These are phyloP conservation scores for Annulohypoxylon stygium DNA, from an alignment of 495 filamentous ascomycete species.

Conservation along the genomic window DNA sequence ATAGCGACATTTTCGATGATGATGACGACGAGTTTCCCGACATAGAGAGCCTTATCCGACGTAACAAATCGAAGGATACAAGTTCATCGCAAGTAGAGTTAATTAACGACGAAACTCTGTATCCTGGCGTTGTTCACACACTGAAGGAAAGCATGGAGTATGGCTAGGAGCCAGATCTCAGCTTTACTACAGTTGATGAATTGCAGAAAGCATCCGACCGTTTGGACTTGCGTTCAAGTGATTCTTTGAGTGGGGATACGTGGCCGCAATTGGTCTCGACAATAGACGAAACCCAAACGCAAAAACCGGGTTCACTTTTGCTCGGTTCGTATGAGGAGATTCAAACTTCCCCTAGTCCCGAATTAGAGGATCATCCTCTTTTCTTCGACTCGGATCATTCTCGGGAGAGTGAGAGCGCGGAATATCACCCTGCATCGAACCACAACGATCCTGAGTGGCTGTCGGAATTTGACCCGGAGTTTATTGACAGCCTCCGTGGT, in stretches of 20 bases:
- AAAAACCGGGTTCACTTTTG: conserved; percentile 25
- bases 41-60: conserved; percentile 35
- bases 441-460: conserved; percentile 60
- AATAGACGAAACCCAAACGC: not conserved
- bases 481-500: conserved; percentile 63
- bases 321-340: not conserved
- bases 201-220: conserved; percentile 46
- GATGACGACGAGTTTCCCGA: conserved; percentile 43
- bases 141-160: conserved; percentile 50
- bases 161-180: conserved; percentile 50
- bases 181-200: conserved; percentile 52
- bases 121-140: conserved; percentile 40
- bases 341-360: conserved; percentile 8
- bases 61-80: conserved; percentile 34
- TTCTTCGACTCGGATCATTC: conserved; percentile 30
- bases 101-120: conserved; percentile 50
- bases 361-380: conserved; percentile 10
- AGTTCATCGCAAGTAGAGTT: conserved; percentile 52
- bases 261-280: not conserved
- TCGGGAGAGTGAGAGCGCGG: conserved; percentile 17
- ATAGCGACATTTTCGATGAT: conserved; percentile 31
- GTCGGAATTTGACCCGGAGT: conserved; percentile 60
- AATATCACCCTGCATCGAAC: conserved; percentile 3
- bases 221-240: conserved; percentile 34
- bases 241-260: not conserved